These are phyloP conservation scores for Malus domestica DNA, from an alignment of 306 rosid species.

Conservation along the genomic window ASM211411v1 NC_041799.1:6626001-6626500, in stretches of 20 bases:
- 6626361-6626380: no score
- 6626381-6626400: no score
- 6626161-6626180: neutral
- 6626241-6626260: neutral
- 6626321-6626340: no score
- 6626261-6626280: no score
- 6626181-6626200: neutral
- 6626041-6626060: neutral
- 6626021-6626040: neutral
- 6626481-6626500: no score
- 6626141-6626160: neutral
- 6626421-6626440: no score
- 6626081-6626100: constrained; percentile 6
- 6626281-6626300: no score
- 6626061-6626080: neutral
- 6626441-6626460: no score
- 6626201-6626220: neutral
- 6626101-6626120: neutral
- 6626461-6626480: no score
- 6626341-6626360: no score
- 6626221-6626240: neutral
- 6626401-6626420: no score
- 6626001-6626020: neutral
- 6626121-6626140: neutral
- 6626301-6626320: no score